Evolutionary conservation across 2,329 filamentous ascomycete species (phyloP), one percentile per base, ranked within the genome.

Genomic region (Penicillium sp.): DNA sequence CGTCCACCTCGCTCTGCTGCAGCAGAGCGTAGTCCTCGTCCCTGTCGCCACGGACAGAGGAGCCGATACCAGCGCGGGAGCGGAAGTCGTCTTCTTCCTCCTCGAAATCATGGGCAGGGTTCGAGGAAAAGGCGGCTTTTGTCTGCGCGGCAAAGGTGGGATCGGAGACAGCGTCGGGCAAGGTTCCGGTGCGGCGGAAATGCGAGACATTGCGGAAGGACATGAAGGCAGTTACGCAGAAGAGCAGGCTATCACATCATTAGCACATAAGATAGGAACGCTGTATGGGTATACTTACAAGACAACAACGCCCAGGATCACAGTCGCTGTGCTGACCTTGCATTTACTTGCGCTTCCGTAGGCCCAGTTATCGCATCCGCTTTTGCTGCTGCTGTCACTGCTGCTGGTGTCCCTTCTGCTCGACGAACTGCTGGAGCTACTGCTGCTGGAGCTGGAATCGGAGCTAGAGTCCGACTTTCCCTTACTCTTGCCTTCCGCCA

Each of bases 291-390:
- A 6, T 19, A 67, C 75, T 45, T 69, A 80, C 78, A 76, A 81
- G 51, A 82, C 71, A 24, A 81, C 66, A 28, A 79, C 75, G 6
- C 77, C 79, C 28, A 82, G 68, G 10, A 79, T 77, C 17, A 77
- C 75, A 3, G 75, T 75, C 3, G 75, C 77, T 45, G 76, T 76
- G 62, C 75, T 78, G 48, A 82, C 64, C 4, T 72, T 75, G 69
- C 80, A 83, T 61, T 79, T 81, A 37, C 66, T 64, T 31, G 73
- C 72, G 43, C 68, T 74, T 43, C 80, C 80, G 54, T 75, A 82
- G 10, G 72, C 69, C 41, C 69, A 68, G 13, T 72, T 65, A 33
- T 75, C 72, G 43, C 62, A 60, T 22, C 62, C 62, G 8, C 56
- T 58, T 21, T 70, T 48, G 42, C 35, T 51, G n/a, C 54, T 57